Percentiles rank a stretch among this genome's conserved stretches.
Conservation (phyloP, 257 asterid genomes). For the Plantago ovata region DNA sequence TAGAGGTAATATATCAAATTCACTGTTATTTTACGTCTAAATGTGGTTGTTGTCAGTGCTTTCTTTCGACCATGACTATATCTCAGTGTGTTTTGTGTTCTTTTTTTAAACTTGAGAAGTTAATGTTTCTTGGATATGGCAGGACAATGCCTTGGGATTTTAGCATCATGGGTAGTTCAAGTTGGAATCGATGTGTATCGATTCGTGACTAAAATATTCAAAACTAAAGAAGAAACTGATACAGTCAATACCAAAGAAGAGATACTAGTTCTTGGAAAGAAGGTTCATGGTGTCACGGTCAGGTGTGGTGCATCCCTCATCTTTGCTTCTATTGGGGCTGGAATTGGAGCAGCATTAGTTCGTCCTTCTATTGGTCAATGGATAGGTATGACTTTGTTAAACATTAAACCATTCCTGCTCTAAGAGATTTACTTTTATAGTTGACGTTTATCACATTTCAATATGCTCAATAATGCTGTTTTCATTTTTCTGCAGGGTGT, state of each 20-base stretch:
- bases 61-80: not conserved
- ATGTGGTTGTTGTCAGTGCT: not conserved
- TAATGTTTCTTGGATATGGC: constrained; percentile 24
- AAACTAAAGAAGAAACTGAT: constrained; percentile 34
- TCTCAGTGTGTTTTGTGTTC: too few species aligned
- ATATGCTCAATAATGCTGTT: not conserved
- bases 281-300: constrained; percentile 41
- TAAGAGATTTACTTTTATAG: not conserved
- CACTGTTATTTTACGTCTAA: not conserved
- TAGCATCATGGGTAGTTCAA: constrained; percentile 89
- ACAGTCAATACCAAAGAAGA: constrained; percentile 30
- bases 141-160: constrained; percentile 82
- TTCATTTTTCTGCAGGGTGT: constrained; percentile 51
- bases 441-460: not conserved
- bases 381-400: constrained; percentile 51
- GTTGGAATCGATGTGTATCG: constrained; percentile 65
- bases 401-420: not conserved
- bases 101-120: constrained; percentile 12
- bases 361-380: constrained; percentile 90
- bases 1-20: constrained; percentile 52
- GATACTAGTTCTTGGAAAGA: constrained; percentile 45
- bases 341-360: constrained; percentile 57
- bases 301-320: constrained; percentile 68
- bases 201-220: constrained; percentile 35
- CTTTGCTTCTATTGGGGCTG: constrained; percentile 90